Conservation (phyloP, 495 filamentous ascomycete species). For the Daldinia decipiens region DNA sequence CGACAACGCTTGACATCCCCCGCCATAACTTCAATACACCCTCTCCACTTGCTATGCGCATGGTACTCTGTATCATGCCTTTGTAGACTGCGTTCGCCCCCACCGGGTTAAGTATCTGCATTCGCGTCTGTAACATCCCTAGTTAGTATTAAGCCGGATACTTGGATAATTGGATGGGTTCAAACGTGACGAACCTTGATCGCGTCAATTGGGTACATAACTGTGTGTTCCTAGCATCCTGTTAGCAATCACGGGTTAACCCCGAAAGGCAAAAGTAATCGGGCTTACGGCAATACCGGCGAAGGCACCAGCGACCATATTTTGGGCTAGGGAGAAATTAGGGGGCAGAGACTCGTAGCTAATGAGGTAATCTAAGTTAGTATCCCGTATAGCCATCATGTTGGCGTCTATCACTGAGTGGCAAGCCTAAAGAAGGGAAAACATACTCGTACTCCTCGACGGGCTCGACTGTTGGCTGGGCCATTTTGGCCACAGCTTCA, state of each 20-base stretch:
- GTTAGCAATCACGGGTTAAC: conserved; percentile 39
- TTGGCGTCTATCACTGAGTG: not conserved
- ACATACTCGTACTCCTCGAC: conserved; percentile 69
- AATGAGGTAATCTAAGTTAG: conserved; percentile 31
- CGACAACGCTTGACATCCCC: conserved; percentile 93
- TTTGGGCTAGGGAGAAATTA: conserved; percentile 70
- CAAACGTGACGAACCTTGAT: conserved; percentile 78
- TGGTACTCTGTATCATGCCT: conserved; percentile 90
- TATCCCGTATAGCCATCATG: not conserved
- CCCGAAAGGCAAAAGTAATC: not conserved
- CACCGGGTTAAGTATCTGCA: conserved; percentile 93
- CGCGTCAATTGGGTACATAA: conserved; percentile 98
- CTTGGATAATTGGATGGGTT: conserved; percentile 15
- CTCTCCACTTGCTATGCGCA: conserved; percentile 89
- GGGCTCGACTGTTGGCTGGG: conserved; percentile 65
- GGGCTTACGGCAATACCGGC: conserved; percentile 88
- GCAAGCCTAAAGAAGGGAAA: conserved; percentile 4
- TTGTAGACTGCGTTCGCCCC: conserved; percentile 82
- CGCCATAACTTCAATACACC: conserved; percentile 93
- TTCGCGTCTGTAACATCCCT: conserved; percentile 76
- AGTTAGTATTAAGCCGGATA: conserved; percentile 25
- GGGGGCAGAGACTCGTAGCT: conserved; percentile 70
- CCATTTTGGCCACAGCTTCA: conserved; percentile 67
- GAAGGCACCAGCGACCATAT: conserved; percentile 95
- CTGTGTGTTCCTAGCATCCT: conserved; percentile 75